Base-by-base conservation (phyloP, 805 yeast genomes). In the Saccharomycopsis schoenii region DNA sequence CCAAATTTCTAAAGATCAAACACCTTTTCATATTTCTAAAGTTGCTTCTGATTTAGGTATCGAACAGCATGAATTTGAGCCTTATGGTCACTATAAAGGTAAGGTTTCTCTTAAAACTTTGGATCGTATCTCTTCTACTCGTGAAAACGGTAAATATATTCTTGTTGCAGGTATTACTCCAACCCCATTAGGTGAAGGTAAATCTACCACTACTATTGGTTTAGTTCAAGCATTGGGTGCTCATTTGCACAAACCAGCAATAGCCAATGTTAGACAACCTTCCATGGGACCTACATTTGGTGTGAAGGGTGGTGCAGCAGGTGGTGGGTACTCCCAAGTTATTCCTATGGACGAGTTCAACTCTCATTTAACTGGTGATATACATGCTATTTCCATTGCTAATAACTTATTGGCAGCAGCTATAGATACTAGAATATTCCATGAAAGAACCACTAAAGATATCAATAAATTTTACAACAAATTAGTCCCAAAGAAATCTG, bases 201-300 rank as follows among this genome's bases (percentile, higher is more conserved):
- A 93, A 76, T 86, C 96, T 17, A 93, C 99, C 60, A 93, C 97
- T 43, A 92, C 98, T 42, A 86, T 93, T 69, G 98, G 98, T 52
- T 80, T 93, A 64, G 96, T 94, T n/a, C 98, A 93, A 75, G 96
- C 99, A 15, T 77, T 93, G 62, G 96, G 97, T 63, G 97, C 97
- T 29, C 96, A 90, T 69, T 79, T 93, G 68, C 81, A 84, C 58
- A 84, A 83, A 72, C 86, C 86, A 62, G 85, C 96, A 43, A 84
- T 92, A 73, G 99, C 98, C 59, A 91, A 89, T 69, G 97, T 93
- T 58, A 88, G 99, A 73, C 99, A 93, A 73, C 98, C 98, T 36
- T 88, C 96, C 10, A 90, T 93, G 97, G 98, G 98, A 47, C 99
- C 99, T 58, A 93, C 98, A 19, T 93, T 93, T 69, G 99, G 99